A percentile compares a stretch with the other conserved stretches of the same genome.
Conservation (phyloP, 2,329 filamentous ascomycete genomes). For the Exophiala xenobiotica region DNA sequence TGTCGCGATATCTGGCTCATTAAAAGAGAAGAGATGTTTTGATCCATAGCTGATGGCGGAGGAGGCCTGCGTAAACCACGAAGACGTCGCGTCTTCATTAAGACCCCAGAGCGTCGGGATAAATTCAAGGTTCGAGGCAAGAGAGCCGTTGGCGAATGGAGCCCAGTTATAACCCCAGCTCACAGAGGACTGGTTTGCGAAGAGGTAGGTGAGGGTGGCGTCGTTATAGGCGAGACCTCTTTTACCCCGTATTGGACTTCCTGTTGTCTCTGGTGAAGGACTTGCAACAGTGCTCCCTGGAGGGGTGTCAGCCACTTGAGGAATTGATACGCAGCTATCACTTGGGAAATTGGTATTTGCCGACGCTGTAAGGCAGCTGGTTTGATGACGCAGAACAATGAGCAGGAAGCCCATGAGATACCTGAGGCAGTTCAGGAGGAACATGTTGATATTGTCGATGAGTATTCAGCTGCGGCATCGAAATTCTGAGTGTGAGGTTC, state of each 20-base stretch:
- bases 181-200: slow-evolving; percentile 31
- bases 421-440: slow-evolving; percentile 3
- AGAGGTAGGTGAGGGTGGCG: slow-evolving; percentile 32
- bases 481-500: slow-evolving; percentile 1
- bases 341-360: slow-evolving; percentile 2
- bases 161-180: slow-evolving; percentile 48
- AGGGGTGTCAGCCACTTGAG: slow-evolving; percentile 6
- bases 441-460: slow-evolving; percentile 3
- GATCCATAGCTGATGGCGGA: slow-evolving; percentile 36
- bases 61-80: slow-evolving; percentile 37
- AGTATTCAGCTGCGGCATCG: slow-evolving; percentile 2
- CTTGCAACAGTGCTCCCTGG: slow-evolving; percentile 4
- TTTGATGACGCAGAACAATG: slow-evolving; percentile 9
- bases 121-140: slow-evolving; percentile 37
- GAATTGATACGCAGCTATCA: slow-evolving; percentile 4
- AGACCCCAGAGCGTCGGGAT: slow-evolving; percentile 31
- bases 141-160: slow-evolving; percentile 29
- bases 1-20: slow-evolving; percentile 42
- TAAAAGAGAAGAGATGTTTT: slow-evolving; percentile 44
- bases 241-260: slow-evolving; percentile 19
- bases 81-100: slow-evolving; percentile 35
- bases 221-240: slow-evolving; percentile 42
- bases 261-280: not conserved
- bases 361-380: slow-evolving; percentile 4
- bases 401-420: slow-evolving; percentile 10